Base-by-base conservation (phyloP, 352 stramenopile species). In the Elongisporangium undulatum region DNA sequence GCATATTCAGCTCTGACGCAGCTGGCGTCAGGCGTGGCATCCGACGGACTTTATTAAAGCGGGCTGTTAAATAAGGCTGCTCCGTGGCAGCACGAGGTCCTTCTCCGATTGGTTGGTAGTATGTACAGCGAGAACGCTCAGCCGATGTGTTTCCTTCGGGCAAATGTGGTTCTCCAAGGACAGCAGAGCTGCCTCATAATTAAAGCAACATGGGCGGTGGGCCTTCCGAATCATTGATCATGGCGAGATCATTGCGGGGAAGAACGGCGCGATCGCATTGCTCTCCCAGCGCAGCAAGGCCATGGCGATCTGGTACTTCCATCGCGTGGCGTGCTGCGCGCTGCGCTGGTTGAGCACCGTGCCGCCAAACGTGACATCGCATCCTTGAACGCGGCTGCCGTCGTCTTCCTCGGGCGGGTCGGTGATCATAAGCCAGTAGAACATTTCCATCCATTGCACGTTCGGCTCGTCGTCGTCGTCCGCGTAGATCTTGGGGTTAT, bases 261-360 rank as follows among this genome's bases (percentile, higher is more conserved):
- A 92, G 6, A 92, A 71, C 49, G 80, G 80, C 54, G 82, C 80
- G 9, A 85, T 79, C 51, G 82, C 79, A 63, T 89, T 92, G 64
- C 82, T 92, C 62, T 92, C 82, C 82, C 82, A 92, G 19, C 82
- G 69, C 58, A 92, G 61, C 26, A 90, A 63, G 34, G 82, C 75
- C 76, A 92, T 89, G 15, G 80, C 80, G 62, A 92, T 89, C 67
- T 92, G 78, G 66, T 92, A 92, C 63, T 90, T 92, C 82, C 82
- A 92, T 16, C 76, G 75, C 7, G 70, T 80, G 12, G 82, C 82
- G 53, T 90, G 78, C 58, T 87, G 70, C 15, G 73, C 64, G 53
- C 80, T 89, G 50, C 69, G 67, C 45, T 79, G 66, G 59, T 86
- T 83, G 23, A 92, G 71, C 34, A 92, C 39, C 22, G 89, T 90